Percentiles rank a stretch among this genome's conserved stretches.
phyloP scores from a whole-genome alignment of 495 filamentous ascomycete genomes.

The Penicillium lividum region DNA sequence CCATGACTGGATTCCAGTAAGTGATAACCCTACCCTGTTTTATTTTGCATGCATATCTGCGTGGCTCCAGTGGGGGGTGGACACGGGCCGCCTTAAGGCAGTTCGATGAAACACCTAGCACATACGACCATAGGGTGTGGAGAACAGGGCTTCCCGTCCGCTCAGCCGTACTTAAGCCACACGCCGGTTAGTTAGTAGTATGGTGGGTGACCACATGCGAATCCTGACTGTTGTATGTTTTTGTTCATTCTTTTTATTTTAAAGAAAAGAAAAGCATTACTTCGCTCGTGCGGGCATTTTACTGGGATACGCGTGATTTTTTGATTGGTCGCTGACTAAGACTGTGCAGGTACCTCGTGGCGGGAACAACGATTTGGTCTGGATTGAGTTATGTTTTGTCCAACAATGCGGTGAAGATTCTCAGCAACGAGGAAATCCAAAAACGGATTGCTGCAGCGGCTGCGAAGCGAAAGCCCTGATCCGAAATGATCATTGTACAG shows the following conservation, averaged over 20 bases:
- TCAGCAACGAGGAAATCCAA: conserved; percentile 55
- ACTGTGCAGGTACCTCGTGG: conserved; percentile 60
- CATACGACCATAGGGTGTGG: conserved; percentile 53
- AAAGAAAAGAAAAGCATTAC: no score
- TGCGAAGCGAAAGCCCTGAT: conserved; percentile 26
- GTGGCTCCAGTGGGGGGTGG: not conserved
- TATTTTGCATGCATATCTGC: not conserved
- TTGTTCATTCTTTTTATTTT: conserved; percentile 6
- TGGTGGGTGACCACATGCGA: conserved; percentile 53
- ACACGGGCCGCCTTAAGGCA: conserved; percentile 14
- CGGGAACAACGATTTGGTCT: conserved; percentile 80
- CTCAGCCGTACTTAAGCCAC: conserved; percentile 53
- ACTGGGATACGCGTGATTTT: not conserved
- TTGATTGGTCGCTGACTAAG: conserved; percentile 3
- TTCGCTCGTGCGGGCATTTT: no score
- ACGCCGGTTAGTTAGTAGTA: conserved; percentile 52
- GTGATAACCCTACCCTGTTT: conserved; percentile 33
- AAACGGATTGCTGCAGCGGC: conserved; percentile 39
- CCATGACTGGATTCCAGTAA: conserved; percentile 71
- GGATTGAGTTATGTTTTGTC: conserved; percentile 80
- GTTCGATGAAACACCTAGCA: conserved; percentile 13
- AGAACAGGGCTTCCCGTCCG: conserved; percentile 52
- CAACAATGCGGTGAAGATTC: conserved; percentile 78
- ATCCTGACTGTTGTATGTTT: conserved; percentile 49
- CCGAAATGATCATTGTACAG: not conserved